These are phyloP conservation scores for Hydrangea macrophylla DNA, from an alignment of 148 eudicot species.

Conservation along the genomic window DNA sequence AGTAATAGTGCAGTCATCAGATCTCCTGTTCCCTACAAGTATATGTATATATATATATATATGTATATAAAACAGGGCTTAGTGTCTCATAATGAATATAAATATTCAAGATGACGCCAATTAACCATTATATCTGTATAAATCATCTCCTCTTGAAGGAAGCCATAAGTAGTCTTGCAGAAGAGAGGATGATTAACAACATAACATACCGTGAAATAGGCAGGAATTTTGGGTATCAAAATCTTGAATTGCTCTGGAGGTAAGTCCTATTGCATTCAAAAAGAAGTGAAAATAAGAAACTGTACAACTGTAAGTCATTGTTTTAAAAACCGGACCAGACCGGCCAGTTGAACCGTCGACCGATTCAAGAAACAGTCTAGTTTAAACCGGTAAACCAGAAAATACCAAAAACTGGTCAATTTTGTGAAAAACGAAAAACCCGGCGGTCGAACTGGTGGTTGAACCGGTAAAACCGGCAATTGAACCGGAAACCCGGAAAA, in stretches of 20 bases:
- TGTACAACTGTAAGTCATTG: slow-evolving; percentile 6
- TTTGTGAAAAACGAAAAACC: too few species aligned
- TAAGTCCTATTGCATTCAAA: slow-evolving; percentile 43
- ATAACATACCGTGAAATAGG: slow-evolving; percentile 83
- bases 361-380: too few species aligned
- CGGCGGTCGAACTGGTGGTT: too few species aligned
- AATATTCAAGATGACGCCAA: not conserved
- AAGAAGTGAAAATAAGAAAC: slow-evolving; percentile 6
- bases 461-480: too few species aligned
- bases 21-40: slow-evolving; percentile 91
- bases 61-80: not conserved
- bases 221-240: slow-evolving; percentile 85
- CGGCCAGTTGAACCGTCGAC: too few species aligned
- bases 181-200: not conserved
- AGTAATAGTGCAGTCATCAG: slow-evolving; percentile 82
- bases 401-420: too few species aligned
- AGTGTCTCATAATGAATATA: not conserved
- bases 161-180: not conserved
- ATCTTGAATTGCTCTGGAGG: slow-evolving; percentile 87
- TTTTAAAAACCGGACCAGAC: too few species aligned
- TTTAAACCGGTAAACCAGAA: too few species aligned
- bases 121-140: not conserved
- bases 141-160: not conserved
- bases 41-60: slow-evolving; percentile 5
- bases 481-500: too few species aligned